phyloP scores from a whole-genome alignment of 495 filamentous ascomycete genomes.

The Xylaria telfairii region DNA sequence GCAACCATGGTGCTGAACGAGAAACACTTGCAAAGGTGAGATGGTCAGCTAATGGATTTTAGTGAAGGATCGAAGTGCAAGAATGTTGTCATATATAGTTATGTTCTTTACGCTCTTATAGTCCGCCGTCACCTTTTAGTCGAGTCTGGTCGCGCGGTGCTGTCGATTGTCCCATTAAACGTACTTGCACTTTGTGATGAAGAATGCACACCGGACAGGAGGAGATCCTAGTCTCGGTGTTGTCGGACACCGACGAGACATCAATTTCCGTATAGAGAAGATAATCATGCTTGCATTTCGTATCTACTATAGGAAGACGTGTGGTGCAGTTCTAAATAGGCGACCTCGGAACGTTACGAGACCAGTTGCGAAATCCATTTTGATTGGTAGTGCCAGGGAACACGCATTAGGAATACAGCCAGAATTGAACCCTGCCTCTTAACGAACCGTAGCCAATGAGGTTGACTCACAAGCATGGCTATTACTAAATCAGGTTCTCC shows the following conservation, averaged over 20 bases:
- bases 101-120: neutral
- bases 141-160: neutral
- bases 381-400: neutral
- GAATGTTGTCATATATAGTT: neutral
- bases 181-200: neutral
- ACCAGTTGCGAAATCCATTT: neutral
- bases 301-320: neutral
- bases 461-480: neutral
- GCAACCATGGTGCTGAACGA: slow-evolving; percentile 28
- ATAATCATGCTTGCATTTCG: neutral
- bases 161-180: neutral
- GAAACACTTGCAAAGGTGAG: neutral
- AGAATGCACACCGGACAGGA: neutral
- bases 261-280: neutral
- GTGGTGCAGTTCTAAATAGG: neutral
- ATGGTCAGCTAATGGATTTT: neutral
- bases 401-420: neutral
- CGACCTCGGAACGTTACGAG: neutral
- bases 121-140: neutral
- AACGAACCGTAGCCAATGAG: slow-evolving; percentile 5
- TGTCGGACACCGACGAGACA: slow-evolving; percentile 10
- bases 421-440: neutral
- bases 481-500: neutral
- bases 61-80: neutral
- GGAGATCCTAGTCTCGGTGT: slow-evolving; percentile 1